Evolutionary conservation across 2,329 filamentous ascomycete species (phyloP).

Genomic region (Pseudopyrenochaeta lycopersici): DNA sequence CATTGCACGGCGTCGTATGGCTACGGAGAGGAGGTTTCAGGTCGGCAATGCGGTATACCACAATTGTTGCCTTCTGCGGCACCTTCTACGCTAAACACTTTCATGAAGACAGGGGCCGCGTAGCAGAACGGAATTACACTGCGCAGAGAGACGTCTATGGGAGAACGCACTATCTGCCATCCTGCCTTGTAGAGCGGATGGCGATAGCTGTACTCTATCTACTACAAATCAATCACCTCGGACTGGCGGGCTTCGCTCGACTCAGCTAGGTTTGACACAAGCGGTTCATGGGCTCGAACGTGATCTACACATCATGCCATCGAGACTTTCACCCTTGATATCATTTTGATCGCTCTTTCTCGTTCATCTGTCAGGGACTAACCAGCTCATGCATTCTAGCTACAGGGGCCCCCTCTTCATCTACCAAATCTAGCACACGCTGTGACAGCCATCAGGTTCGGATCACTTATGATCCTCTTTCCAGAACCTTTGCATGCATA

Average conservation of each 20-base stretch:
- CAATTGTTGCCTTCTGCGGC: conserved; percentile 19
- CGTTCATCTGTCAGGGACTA: conserved; percentile 19
- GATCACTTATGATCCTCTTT: conserved; percentile 28
- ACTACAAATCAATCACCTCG: conserved; percentile 35
- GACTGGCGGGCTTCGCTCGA: conserved; percentile 30
- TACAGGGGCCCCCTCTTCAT: conserved; percentile 17
- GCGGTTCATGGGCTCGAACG: conserved; percentile 47
- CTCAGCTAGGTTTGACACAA: conserved; percentile 45
- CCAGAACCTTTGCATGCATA: conserved; percentile 31
- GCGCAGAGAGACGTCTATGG: conserved; percentile 23
- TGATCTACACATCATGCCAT: conserved; percentile 50
- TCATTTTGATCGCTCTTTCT: conserved; percentile 19
- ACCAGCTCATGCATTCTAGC: conserved; percentile 26
- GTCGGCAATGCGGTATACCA: conserved; percentile 37
- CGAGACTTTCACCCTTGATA: conserved; percentile 44
- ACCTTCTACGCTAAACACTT: conserved; percentile 32
- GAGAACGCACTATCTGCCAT: conserved; percentile 50
- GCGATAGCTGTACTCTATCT: conserved; percentile 50
- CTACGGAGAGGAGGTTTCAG: conserved; percentile 20
- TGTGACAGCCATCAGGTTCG: conserved; percentile 36
- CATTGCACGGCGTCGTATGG: conserved; percentile 34
- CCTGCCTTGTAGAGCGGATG: conserved; percentile 46
- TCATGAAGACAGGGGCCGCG: conserved; percentile 24
- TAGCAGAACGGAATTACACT: conserved; percentile 19
- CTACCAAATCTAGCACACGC: conserved; percentile 7